Evolutionary conservation across 495 filamentous ascomycete genomes (phyloP), one percentile per base, ranked within the genome.

Genomic region (Xylaria cubensis): DNA sequence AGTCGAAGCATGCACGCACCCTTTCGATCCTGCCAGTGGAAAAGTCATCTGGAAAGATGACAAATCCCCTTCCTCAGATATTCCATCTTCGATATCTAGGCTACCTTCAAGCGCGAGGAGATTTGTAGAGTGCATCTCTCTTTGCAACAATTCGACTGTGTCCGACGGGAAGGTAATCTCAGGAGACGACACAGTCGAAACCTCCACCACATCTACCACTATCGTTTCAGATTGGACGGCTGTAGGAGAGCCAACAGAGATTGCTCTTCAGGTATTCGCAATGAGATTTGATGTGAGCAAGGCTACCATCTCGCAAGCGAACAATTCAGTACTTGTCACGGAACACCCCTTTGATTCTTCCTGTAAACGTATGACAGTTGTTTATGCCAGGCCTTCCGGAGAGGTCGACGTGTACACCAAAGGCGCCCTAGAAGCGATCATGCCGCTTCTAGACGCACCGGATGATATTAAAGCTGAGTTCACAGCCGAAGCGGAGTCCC

Each of bases 121-220:
- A 59, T 81, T 84, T 74, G 71, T 93, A 7, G 81, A 87, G 32
- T 87, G 90, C 15, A 83, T 90, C 51, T 84, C 89, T 15, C 84
- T 93, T 8, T 92, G 90, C 80, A 93, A 93, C 74, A 84, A 93
- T 55, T 88, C 91, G 1, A 83, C 83, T 7, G 87, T 93, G 13
- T 85, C 88, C 13, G 83, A 87, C 61, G 85, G 87, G 69, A 84
- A 92, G 63, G 87, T 90, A 0, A 80, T 81, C 6, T 84, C 91
- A 17, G 85, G 85, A 9, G 83, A 87, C 62, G 76, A 78, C 56
- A 72, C 78, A 62, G 75, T 75, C 59, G 77, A 72, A 17, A 77
- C 75, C 24, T 82, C 74, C 1, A 82, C 80, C 42, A 81, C 73
- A 12, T 78, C 78, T 19, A 79, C 79, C 21, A 59, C 68, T 36